Conservation (phyloP, 495 filamentous ascomycete genomes). For the Daldinia concentrica region DNA sequence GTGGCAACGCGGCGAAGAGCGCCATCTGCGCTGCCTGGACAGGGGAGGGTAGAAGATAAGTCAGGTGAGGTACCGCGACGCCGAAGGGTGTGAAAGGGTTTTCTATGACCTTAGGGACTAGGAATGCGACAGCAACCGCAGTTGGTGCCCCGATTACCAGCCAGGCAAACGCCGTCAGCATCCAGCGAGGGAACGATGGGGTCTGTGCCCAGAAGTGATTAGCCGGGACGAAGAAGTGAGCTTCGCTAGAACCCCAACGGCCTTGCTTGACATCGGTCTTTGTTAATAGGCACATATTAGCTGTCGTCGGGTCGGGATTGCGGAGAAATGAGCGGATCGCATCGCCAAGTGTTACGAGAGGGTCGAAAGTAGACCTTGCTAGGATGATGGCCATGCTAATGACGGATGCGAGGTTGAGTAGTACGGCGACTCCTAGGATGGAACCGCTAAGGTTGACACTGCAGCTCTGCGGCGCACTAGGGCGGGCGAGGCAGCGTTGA, state of each 20-base stretch:
- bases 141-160: constrained; percentile 38
- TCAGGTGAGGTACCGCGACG: constrained; percentile 36
- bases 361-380: constrained; percentile 46
- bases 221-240: constrained; percentile 52
- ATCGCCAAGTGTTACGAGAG: constrained; percentile 57
- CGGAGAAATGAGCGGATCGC: constrained; percentile 57
- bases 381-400: constrained; percentile 48
- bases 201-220: constrained; percentile 55
- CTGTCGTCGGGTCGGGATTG: constrained; percentile 47
- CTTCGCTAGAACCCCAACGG: constrained; percentile 49
- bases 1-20: constrained; percentile 50
- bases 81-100: constrained; percentile 48
- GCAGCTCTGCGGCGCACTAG: constrained; percentile 45
- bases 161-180: constrained; percentile 46
- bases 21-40: constrained; percentile 38
- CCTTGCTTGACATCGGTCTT: constrained; percentile 53
- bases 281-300: constrained; percentile 50
- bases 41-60: constrained; percentile 36
- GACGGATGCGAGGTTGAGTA: constrained; percentile 53
- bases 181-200: constrained; percentile 51
- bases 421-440: constrained; percentile 51
- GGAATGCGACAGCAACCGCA: constrained; percentile 46
- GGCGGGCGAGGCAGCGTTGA: constrained; percentile 49
- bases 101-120: constrained; percentile 34
- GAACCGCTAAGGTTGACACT: constrained; percentile 52